Conservation (phyloP, 768 basidiomycete genomes). For the Trametes cingulata region DNA sequence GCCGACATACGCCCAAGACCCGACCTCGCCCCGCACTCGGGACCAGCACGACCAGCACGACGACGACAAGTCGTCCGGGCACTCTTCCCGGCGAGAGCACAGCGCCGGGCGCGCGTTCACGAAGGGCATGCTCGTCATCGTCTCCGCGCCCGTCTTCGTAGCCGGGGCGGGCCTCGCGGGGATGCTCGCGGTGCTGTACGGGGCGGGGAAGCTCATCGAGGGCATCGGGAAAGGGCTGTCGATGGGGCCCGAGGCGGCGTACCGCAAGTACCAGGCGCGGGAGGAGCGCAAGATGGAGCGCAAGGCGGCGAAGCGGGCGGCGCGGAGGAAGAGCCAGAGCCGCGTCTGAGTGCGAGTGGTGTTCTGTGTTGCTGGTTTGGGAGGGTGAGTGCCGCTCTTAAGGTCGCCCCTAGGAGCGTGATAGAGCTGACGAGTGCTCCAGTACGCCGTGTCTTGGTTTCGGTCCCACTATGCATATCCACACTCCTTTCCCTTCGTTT, state of each 20-base stretch:
- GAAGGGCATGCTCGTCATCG: constrained; percentile 4
- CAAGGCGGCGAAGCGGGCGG: background rate
- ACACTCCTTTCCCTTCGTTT: too few relatives aligned
- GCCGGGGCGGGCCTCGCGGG: constrained; percentile 3
- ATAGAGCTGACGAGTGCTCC: too few relatives aligned
- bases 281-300: background rate
- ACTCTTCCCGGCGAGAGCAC: background rate
- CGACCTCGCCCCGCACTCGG: background rate
- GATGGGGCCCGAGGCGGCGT: constrained; percentile 8
- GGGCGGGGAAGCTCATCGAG: constrained; percentile 13
- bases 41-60: background rate
- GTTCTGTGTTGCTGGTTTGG: background rate
- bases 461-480: too few relatives aligned
- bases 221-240: constrained; percentile 4
- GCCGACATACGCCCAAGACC: too few relatives aligned
- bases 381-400: background rate
- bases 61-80: background rate
- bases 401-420: too few relatives aligned
- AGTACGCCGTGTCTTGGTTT: too few relatives aligned
- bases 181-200: constrained; percentile 5
- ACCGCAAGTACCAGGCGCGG: background rate
- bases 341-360: too few relatives aligned
- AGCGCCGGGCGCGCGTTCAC: background rate
- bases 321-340: background rate
- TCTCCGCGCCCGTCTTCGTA: background rate